Base-by-base conservation (phyloP, 2,329 filamentous ascomycete species). In the Graphiopsis chlorocephala region DNA sequence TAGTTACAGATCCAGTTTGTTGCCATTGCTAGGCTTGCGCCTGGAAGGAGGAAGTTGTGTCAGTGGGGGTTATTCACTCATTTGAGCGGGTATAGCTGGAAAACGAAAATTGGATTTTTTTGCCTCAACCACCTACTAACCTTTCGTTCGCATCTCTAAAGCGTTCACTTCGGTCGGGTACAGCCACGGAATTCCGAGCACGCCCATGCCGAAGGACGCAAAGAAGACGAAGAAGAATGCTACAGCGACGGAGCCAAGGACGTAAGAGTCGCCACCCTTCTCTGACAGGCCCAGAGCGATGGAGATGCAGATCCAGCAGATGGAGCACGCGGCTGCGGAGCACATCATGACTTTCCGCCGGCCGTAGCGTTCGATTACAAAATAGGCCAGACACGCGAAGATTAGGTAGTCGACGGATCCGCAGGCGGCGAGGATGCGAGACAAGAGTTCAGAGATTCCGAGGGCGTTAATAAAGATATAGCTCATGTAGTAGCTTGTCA, bases 381-480 rank as follows among this genome's bases (percentile, higher is more conserved):
- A 80, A 72, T 75, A 82, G 52, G 71, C 78, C 11, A 83, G 68
- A 72, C 79, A 78, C 3, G 81, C 83, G 12, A 81, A 81, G 60
- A 73, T 66, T 68, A 83, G 82, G 69, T 83, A 83, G 67, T 82
- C 80, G 1, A 81, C 82, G 35, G 80, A 81, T 58, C 82, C 82
- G 68, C 78, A 80, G 11, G 81, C 82, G n/a, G 82, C 80, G n/a
- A 84, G 72, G 42, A 83, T 77, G 11, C 81, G 77, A 26, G 60
- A 77, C 63, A 85, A 81, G 35, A 79, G 79, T 4, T 72, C 67
- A 23, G 72, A 77, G 74, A 86, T 83, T 61, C 83, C 83, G 0
- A 87, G 78, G 23, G 79, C 78, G 31, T 79, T 79, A 63, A 82
- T 77, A 63, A 83, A 82, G 64, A 85, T 84, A 53, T 82, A 80